Evolutionary conservation across 306 rosid species (phyloP).

Genomic region (Trifolium subterraneum): DNA sequence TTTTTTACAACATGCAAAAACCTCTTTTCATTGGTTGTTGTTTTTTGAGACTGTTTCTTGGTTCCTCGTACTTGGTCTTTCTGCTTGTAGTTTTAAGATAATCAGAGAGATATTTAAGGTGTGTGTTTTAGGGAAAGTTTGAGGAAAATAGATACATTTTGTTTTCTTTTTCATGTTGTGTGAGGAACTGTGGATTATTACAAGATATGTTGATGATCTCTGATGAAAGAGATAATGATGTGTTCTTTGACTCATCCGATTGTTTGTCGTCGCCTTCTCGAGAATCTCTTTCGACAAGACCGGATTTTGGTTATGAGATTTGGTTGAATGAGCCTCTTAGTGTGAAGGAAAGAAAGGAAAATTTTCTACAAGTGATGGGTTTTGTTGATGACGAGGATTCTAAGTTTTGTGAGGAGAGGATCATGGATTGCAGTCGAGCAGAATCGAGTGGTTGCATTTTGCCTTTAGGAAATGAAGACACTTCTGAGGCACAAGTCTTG

Average conservation of each 20-base stretch:
- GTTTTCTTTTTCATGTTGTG: conserved; percentile 63
- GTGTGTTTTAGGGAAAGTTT: conserved; percentile 44
- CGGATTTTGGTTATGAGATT: conserved; percentile 56
- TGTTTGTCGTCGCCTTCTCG: conserved; percentile 57
- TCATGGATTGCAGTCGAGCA: conserved; percentile 51
- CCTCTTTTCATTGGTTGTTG: conserved; percentile 50
- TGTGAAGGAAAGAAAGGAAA: conserved; percentile 69
- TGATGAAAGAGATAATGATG: conserved; percentile 59
- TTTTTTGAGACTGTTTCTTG: conserved; percentile 41
- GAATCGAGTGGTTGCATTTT: conserved; percentile 45
- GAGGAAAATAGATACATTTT: not conserved
- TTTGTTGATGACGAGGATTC: conserved; percentile 53
- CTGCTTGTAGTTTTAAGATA: conserved; percentile 38
- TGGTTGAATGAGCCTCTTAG: conserved; percentile 83
- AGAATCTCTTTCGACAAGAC: conserved; percentile 44
- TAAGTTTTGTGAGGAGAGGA: conserved; percentile 50
- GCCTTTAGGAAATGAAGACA: conserved; percentile 26
- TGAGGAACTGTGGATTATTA: conserved; percentile 26
- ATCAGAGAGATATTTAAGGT: conserved; percentile 53
- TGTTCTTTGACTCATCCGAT: conserved; percentile 80
- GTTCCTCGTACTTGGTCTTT: conserved; percentile 63
- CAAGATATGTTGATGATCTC: conserved; percentile 81
- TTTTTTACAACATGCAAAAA: conserved; percentile 49
- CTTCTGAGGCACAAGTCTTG: conserved; percentile 35
- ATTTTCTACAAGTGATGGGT: conserved; percentile 67